Evolutionary conservation across 164 flowering plant species (phyloP), one percentile per base, ranked within the genome.

Genomic region (Malania oleifera): DNA sequence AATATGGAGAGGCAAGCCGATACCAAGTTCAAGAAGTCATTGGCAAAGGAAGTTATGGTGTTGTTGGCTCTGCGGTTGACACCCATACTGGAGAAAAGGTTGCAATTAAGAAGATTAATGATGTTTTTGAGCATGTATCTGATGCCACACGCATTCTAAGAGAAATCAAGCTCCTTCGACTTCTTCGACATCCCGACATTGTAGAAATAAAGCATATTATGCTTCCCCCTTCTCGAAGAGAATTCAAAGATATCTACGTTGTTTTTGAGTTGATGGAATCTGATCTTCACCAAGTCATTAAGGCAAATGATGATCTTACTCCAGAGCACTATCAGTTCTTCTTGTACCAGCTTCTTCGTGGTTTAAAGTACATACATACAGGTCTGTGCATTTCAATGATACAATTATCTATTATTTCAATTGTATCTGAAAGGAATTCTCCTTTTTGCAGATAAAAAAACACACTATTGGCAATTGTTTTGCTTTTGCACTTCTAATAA

Each of bases 221-320:
- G 91, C 84, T 87, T 25, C 91, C 95, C 52, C 89, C 91, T 54
- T 87, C 95, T 41, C 79, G 91, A 26, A 71, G 91, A 56, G 95
- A 83, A 59, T 86, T 87, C 68, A 70, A 57, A 53, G 95, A 87
- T 69, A 81, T 87, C 23, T 87, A 82, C 73, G 90, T 86, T 55
- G 86, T 86, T 50, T 86, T 86, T 62, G 93, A 86, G 74, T 66
- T 86, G 71, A 86, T 86, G 95, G 90, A 86, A 66, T 86, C 95
- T 64, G 95, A 86, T 39, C 95, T 87, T 62, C 95, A 83, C 69
- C 95, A 87, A 73, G 87, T 87, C 31, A 87, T 87, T 43, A 87
- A 76, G 73, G 89, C 89, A 48, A 87, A 87, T 70, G 85, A 85
- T 65, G 95, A 87, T 70, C 81, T 87, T 49, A 83, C 91, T 27